Evolutionary conservation across 1,284 basidiomycete genomes (phyloP), one percentile per base, ranked within the genome.

Genomic region (Ganoderma leucocontextum): DNA sequence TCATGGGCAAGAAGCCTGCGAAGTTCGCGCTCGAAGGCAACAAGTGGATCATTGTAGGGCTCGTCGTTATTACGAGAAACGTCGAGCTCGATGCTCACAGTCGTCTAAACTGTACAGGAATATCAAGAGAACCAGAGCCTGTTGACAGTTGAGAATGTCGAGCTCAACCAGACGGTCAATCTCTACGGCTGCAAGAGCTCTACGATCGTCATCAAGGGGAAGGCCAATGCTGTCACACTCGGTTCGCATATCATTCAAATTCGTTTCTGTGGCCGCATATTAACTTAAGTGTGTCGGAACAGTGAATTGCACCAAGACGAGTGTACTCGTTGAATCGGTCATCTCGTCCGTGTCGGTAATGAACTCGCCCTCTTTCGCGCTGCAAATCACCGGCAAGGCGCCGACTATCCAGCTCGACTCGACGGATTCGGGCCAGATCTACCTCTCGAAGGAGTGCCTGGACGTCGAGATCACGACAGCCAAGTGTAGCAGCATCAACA

Each of bases 401-500:
- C 97, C 97, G 1, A 99, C 96, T 67, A 90, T 99, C 71, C 93
- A 97, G 77, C 82, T 99, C 47, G 98, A 99, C 81, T 92, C 92
- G 38, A 97, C 95, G 47, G 98, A 99, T 81, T 95, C 94, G 19
- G 98, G 97, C 10, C 95, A 97, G 80, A 90, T 99, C 72, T 99
- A 95, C 82, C 87, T 99, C 41, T 96, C 95, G 57, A 93, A 93
- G 79, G 88, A 88, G 39, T 93, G 93, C 73, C 84, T 98, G 65
- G 84, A 77, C 47, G 87, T 90, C 2, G 97, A 99, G 82, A 95
- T 99, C 76, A 93, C 96, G 60, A 97, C 97, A 1, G 92, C 95
- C 67, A 99, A 99, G 83, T 98, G 96, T 80, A 96, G 94, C 77
- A 88, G 92, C 39, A 93, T 99, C 81, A 99, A 99, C 81, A 87